Evolutionary conservation across 164 flowering plant species (phyloP), one percentile per base, ranked within the genome.

Genomic region (Euptelea pleiosperma): DNA sequence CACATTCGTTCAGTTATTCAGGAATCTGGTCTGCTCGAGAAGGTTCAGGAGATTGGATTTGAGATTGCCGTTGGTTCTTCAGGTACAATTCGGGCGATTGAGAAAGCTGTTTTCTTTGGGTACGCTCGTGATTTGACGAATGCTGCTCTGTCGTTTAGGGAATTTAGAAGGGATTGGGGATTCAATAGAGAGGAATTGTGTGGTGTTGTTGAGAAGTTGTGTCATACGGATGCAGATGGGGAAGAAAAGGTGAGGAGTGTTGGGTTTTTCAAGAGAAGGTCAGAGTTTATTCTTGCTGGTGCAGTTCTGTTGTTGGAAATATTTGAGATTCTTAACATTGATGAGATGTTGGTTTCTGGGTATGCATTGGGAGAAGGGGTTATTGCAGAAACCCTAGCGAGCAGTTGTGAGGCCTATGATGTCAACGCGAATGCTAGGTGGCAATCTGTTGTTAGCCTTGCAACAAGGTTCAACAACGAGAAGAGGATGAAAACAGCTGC

Each of bases 331-430:
- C 76, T 88, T 55, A 69, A 70, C n/a, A 80, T 88, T 66, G 74
- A 68, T 30, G 86, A 77, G 25, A 83, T 85, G 84, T 77, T 69
- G 72, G 90, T 84, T 40, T 88, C 91, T 0, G 75, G 76, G 40
- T 88, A 75, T 75, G 90, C 85, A 31, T 71, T 88, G 53, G 88
- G 82, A 30, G 91, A 83, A 57, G 96, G 91, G 43, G 74, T 85
- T 9, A 65, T 88, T 46, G 73, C 87, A 14, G 91, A 83, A 49
- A 77, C 63, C 28, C 52, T 85, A 47, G 70, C 73, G 6, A 55
- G 47, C 52, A 77, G 53, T 46, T 72, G 63, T 48, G 73, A 70
- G 45, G 70, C 57, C 0, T 75, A 61, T 65, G 79, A 76, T 72
- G 67, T 79, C 56, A 67, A 65, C 61, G 78, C 63, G 3, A 82